Percentiles rank a stretch among this genome's conserved stretches.
These are phyloP conservation scores for Usnea hakonensis DNA, from an alignment of 495 filamentous ascomycete species.

Conservation along the genomic window DNA sequence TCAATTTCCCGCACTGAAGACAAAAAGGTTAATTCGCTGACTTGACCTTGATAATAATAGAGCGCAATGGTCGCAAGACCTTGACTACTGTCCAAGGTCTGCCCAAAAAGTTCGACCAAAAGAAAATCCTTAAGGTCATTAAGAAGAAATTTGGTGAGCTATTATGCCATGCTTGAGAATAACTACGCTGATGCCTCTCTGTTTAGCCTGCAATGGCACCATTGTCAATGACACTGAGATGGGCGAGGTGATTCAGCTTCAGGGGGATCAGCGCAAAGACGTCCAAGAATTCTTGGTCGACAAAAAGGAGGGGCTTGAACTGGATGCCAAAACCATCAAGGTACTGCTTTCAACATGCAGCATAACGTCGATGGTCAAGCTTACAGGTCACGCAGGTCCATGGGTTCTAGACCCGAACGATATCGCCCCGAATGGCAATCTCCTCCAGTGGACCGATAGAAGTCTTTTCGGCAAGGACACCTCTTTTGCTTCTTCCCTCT, in stretches of 20 bases:
- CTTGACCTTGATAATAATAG: constrained; percentile 37
- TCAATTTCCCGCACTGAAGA: not conserved
- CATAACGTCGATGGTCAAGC: not conserved
- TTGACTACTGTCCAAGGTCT: constrained; percentile 98
- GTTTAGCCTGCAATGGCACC: constrained; percentile 97
- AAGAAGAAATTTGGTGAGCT: constrained; percentile 97
- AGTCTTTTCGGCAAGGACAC: constrained; percentile 15
- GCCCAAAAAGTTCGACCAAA: constrained; percentile 96
- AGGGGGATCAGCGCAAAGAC: constrained; percentile 98
- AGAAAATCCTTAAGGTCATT: constrained; percentile 99
- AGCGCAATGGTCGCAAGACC: constrained; percentile 99
- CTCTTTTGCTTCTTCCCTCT: constrained; percentile 17
- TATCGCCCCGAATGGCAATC: constrained; percentile 35
- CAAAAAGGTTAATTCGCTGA: constrained; percentile 11
- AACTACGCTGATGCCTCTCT: not conserved
- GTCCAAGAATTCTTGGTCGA: constrained; percentile 95
- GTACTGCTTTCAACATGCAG: constrained; percentile 34
- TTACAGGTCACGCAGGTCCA: constrained; percentile 38
- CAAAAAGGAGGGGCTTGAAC: constrained; percentile 84
- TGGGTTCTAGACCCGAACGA: constrained; percentile 45
- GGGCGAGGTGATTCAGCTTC: constrained; percentile 99
- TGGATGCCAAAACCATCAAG: constrained; percentile 97
- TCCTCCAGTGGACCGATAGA: constrained; percentile 36
- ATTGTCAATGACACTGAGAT: constrained; percentile 95
- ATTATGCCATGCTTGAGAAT: constrained; percentile 1